Percentiles rank a stretch among this genome's conserved stretches.
Evolutionary conservation across 2,329 filamentous ascomycete genomes (phyloP).

Genomic region (Pseudopyrenochaeta lycopersici): DNA sequence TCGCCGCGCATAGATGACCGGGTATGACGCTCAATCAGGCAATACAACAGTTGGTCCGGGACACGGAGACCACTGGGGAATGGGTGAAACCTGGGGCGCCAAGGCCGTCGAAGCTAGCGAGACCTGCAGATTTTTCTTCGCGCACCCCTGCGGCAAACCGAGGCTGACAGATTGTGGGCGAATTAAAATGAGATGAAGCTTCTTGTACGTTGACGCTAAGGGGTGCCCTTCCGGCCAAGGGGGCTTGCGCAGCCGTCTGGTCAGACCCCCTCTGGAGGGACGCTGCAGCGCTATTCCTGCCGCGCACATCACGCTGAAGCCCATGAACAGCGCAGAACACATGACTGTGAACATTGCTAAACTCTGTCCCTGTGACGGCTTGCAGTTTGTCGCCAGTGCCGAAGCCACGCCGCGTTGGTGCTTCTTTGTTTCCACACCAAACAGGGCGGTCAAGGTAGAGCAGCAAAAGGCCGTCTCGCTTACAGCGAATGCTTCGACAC

Average conservation of each 20-base stretch:
- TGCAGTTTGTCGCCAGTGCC: slow-evolving; percentile 9
- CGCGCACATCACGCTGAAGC: slow-evolving; percentile 30
- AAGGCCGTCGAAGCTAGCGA: slow-evolving; percentile 40
- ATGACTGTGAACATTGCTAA: slow-evolving; percentile 24
- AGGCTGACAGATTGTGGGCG: slow-evolving; percentile 33
- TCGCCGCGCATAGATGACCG: slow-evolving; percentile 14
- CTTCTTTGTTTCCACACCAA: slow-evolving; percentile 8
- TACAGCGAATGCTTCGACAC: background rate
- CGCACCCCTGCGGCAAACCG: slow-evolving; percentile 25
- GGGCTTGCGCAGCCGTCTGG: background rate
- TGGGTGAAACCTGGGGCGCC: slow-evolving; percentile 41
- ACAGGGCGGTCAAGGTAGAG: background rate
- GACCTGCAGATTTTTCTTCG: slow-evolving; percentile 32
- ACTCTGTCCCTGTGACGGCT: slow-evolving; percentile 18
- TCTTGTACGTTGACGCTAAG: slow-evolving; percentile 24
- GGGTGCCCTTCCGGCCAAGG: slow-evolving; percentile 21
- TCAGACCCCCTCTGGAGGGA: slow-evolving; percentile 7
- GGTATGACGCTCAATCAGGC: slow-evolving; percentile 27
- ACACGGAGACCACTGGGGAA: slow-evolving; percentile 33
- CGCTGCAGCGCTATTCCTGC: slow-evolving; percentile 20
- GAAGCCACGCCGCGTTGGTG: slow-evolving; percentile 20
- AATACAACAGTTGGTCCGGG: slow-evolving; percentile 42
- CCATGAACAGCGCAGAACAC: slow-evolving; percentile 18
- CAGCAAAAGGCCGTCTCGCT: background rate
- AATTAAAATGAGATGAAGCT: slow-evolving; percentile 30